Base-by-base conservation (phyloP, 1,284 basidiomycete genomes). In the Puccinia coronata region DNA sequence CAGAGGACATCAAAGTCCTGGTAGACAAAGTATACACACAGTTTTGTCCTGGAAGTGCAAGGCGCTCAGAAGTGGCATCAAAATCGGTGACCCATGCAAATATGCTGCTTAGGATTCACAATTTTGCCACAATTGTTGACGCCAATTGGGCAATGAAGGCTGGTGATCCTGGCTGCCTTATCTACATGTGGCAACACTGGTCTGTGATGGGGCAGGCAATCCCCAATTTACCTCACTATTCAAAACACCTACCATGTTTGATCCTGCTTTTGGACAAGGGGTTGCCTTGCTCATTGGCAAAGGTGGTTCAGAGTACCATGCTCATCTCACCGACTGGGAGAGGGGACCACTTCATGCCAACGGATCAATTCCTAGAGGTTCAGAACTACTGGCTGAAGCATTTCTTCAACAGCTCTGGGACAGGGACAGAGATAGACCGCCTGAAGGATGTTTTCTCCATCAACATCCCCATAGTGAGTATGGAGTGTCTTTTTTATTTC, bases 401-500 rank as follows among this genome's bases (percentile, higher is more conserved):
- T 43, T 47, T 72, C 31, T 72, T 20, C 39, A 72, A 53, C 43
- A 20, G 11, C 51, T 72, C 47, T n/a, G 39, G 41, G 20, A 49
- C 34, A 5, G 70, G 70, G 31, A 72, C 70, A n/a, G 47, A 72
- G 3, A 72, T 72, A 18, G 20, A 72, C 47, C 39, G 70, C 23
- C 31, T 72, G 23, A 72, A 72, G 31, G 70, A 72, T 34, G 51
- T 53, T 9, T 72, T 72, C 28, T 72, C 70, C 25, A 49, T 72
- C 4, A 72, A 49, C n/a, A 72, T 72, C 31, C 47, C 28, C 8
- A 49, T 51, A 6, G 70, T 72, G 39, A 51, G 51, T 16, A 43
- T 16, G 12, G 23, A 8, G 9, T 31, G 3, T 43, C 43, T 51
- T 51, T 25, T 9, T 43, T n/a, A 1, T 28, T 49, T 8, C 70